Evolutionary conservation across 495 filamentous ascomycete genomes (phyloP).

Genomic region (Penicillium robsamsonii): DNA sequence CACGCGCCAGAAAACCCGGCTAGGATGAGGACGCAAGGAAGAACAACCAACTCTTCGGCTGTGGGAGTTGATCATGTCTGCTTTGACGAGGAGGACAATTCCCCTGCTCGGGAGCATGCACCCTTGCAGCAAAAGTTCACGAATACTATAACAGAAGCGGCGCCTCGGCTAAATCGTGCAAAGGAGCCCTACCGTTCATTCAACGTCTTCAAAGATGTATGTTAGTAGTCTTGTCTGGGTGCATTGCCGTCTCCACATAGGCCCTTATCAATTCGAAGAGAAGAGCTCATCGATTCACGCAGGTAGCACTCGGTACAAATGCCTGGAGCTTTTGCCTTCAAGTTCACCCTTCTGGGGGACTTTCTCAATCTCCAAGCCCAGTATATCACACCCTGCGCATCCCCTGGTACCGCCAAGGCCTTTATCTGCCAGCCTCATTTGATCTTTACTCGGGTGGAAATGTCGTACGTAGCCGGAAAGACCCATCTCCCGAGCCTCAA

Average conservation of each 20-base stretch:
- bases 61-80: constrained; percentile 1
- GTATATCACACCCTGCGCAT: constrained; percentile 11
- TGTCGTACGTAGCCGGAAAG: constrained; percentile 8
- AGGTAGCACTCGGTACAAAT: constrained; percentile 6
- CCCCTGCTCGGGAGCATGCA: not conserved
- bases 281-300: not conserved
- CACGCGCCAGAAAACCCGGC: not conserved
- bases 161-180: not conserved
- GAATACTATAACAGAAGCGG: no score
- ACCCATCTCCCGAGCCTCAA: not conserved
- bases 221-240: not conserved
- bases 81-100: not conserved
- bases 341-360: constrained; percentile 10
- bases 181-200: constrained; percentile 10
- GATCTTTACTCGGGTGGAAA: constrained; percentile 7
- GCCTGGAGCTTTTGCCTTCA: constrained; percentile 10
- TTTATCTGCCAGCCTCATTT: constrained; percentile 8
- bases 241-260: no score
- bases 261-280: not conserved
- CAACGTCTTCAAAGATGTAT: constrained; percentile 14
- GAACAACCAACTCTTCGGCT: not conserved
- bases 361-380: constrained; percentile 6
- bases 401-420: constrained; percentile 6
- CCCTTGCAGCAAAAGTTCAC: not conserved
- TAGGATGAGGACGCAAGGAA: not conserved